Evolutionary conservation across 192 early-diverging fungal species (phyloP), one percentile per base, ranked within the genome.

Genomic region (Pilaira anomala): DNA sequence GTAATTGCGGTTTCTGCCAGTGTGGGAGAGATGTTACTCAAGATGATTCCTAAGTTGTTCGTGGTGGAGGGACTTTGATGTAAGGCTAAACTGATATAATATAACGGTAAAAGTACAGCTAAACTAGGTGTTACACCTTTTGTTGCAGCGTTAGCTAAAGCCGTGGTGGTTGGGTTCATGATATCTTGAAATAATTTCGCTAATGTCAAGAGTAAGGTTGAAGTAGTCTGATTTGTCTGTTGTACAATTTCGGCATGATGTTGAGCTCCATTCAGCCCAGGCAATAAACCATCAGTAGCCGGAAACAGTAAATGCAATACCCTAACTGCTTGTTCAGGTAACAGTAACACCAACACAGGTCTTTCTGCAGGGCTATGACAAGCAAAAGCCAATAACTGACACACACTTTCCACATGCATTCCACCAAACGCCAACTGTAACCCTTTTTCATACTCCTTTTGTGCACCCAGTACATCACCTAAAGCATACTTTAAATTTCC

Each of bases 121-220:
- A 88, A 78, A 4, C 74, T 74, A 42, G 87, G 78, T 25, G 80
- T 78, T 52, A 74, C 53, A 12, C 79, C 70, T 40, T 82, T 80
- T 0, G 66, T 18, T 12, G 72, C 68, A 2, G 75, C 58, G 22
- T 73, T 72, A 28, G 62, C 74, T 30, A 74, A 68, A 24, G 68
- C 71, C 7, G 80, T 73, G 29, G 71, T 51, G 12, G 71, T 63
- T 3, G 78, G 75, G 33, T 76, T 74, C 69, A 83, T 77, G 25
- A 75, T 72, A 70, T 96, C 94, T 79, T 94, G 92, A 76, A 86
- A 90, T 49, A 96, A 79, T 73, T 93, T 96, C 13, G 93, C 93
- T 45, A 96, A 77, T 7, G 90, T 92, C 64, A 93, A 81, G 54
- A 94, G 72, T 25, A 94, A 80, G 8, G 82, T 83, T 25, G 85